phyloP scores from a whole-genome alignment of 352 stramenopile species.

The Globisporangium viniferum region DNA sequence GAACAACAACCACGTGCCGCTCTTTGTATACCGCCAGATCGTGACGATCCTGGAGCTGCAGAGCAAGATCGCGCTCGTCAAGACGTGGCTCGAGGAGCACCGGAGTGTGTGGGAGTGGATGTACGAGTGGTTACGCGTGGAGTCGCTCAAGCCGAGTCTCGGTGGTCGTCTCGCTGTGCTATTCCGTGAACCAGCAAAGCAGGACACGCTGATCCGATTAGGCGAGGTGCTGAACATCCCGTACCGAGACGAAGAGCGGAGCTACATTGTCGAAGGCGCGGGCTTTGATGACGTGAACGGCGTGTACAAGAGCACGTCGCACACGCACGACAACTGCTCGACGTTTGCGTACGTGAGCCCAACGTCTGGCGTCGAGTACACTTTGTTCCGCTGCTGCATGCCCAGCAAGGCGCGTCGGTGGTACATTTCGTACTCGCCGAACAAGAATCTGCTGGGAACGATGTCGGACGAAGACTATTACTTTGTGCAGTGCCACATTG shows the following conservation, averaged over 20 bases:
- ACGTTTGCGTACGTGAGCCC: constrained; percentile 54
- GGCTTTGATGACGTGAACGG: constrained; percentile 92
- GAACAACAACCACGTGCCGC: constrained; percentile 63
- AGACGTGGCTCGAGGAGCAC: constrained; percentile 52
- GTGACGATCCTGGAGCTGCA: constrained; percentile 67
- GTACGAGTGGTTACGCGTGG: constrained; percentile 86
- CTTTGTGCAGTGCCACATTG: constrained; percentile 77
- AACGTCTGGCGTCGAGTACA: constrained; percentile 83
- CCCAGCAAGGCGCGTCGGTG: constrained; percentile 96
- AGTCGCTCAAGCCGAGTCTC: constrained; percentile 78
- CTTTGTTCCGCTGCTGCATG: constrained; percentile 97
- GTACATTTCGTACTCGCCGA: constrained; percentile 97
- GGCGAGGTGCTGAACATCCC: constrained; percentile 59
- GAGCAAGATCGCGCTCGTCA: constrained; percentile 54
- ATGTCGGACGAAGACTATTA: constrained; percentile 88
- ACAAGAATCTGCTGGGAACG: constrained; percentile 82
- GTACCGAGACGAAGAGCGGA: constrained; percentile 72
- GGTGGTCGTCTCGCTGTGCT: constrained; percentile 63
- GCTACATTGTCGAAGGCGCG: constrained; percentile 88
- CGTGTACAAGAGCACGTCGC: constrained; percentile 87
- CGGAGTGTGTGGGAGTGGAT: constrained; percentile 73
- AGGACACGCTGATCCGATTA: constrained; percentile 64
- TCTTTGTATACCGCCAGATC: constrained; percentile 83
- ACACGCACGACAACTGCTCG: constrained; percentile 72
- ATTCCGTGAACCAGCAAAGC: constrained; percentile 68